phyloP scores from a whole-genome alignment of 2,329 filamentous ascomycete genomes.

The Alternaria consortialis region DNA sequence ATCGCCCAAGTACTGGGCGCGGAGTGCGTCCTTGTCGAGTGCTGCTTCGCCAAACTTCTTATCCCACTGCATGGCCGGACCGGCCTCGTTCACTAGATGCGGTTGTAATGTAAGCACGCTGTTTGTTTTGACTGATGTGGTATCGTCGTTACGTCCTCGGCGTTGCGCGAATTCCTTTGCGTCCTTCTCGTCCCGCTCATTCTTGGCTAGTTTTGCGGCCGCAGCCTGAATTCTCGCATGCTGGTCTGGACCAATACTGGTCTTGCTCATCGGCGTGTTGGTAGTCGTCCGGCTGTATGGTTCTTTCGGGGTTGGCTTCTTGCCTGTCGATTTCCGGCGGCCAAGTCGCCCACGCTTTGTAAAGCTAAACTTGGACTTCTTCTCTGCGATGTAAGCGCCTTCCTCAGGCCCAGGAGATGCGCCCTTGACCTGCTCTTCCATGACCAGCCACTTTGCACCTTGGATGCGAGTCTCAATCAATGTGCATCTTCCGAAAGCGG shows the following conservation, averaged over 20 bases:
- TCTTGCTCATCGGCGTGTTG: slow-evolving; percentile 72
- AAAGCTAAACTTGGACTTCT: slow-evolving; percentile 92
- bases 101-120: slow-evolving; percentile 91
- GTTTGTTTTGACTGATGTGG: slow-evolving; percentile 76
- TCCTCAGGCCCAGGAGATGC: slow-evolving; percentile 84
- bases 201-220: slow-evolving; percentile 81
- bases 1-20: slow-evolving; percentile 85
- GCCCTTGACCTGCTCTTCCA: slow-evolving; percentile 96
- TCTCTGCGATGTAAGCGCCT: slow-evolving; percentile 91
- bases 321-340: slow-evolving; percentile 61
- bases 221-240: slow-evolving; percentile 93
- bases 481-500: slow-evolving; percentile 92
- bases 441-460: slow-evolving; percentile 86
- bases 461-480: slow-evolving; percentile 87
- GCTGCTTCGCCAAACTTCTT: slow-evolving; percentile 93
- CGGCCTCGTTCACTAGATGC: slow-evolving; percentile 83
- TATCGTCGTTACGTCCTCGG: slow-evolving; percentile 63
- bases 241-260: slow-evolving; percentile 87
- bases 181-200: slow-evolving; percentile 67
- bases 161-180: slow-evolving; percentile 61
- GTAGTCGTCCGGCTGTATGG: slow-evolving; percentile 61
- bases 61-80: slow-evolving; percentile 95
- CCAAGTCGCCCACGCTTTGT: slow-evolving; percentile 73
- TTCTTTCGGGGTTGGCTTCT: slow-evolving; percentile 57
- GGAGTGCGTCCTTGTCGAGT: slow-evolving; percentile 85